Evolutionary conservation across 768 basidiomycete species (phyloP).

Genomic region (Phylloporus rhodoxanthus): DNA sequence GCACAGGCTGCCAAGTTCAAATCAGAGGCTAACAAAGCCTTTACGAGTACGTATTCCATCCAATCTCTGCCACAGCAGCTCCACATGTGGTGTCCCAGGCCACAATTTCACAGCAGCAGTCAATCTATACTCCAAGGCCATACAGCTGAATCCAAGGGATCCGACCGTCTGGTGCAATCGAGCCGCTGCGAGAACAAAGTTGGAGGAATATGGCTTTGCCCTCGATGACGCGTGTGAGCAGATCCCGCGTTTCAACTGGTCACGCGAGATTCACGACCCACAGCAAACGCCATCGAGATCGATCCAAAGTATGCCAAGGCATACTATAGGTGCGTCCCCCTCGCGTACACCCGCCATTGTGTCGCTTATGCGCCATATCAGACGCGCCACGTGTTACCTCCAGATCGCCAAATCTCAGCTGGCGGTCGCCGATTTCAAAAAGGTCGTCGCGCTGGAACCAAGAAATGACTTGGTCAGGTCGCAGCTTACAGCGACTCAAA

Average conservation of each 20-base stretch:
- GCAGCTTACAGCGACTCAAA: slow-evolving; percentile 85
- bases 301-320: slow-evolving; percentile 90
- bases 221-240: slow-evolving; percentile 77
- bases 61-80: neutral
- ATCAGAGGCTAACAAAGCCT: slow-evolving; percentile 83
- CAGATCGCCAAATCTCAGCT: slow-evolving; percentile 83
- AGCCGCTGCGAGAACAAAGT: slow-evolving; percentile 85
- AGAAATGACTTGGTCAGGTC: slow-evolving; percentile 72
- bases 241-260: slow-evolving; percentile 2
- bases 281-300: slow-evolving; percentile 79
- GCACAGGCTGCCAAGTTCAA: slow-evolving; percentile 69
- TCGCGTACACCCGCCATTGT: neutral
- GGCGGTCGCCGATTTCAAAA: slow-evolving; percentile 85
- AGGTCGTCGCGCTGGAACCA: slow-evolving; percentile 77
- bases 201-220: slow-evolving; percentile 93
- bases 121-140: slow-evolving; percentile 74
- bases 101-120: slow-evolving; percentile 77
- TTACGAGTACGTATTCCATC: slow-evolving; percentile 43
- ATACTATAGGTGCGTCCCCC: slow-evolving; percentile 60
- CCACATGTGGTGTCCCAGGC: slow-evolving; percentile 30
- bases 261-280: slow-evolving; percentile 13
- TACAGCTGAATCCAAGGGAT: slow-evolving; percentile 83
- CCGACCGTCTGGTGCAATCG: slow-evolving; percentile 92
- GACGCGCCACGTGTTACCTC: slow-evolving; percentile 86
- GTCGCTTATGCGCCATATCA: slow-evolving; percentile 21